Conservation (phyloP, 2,329 filamentous ascomycete genomes). For the Canariomyces notabilis region DNA sequence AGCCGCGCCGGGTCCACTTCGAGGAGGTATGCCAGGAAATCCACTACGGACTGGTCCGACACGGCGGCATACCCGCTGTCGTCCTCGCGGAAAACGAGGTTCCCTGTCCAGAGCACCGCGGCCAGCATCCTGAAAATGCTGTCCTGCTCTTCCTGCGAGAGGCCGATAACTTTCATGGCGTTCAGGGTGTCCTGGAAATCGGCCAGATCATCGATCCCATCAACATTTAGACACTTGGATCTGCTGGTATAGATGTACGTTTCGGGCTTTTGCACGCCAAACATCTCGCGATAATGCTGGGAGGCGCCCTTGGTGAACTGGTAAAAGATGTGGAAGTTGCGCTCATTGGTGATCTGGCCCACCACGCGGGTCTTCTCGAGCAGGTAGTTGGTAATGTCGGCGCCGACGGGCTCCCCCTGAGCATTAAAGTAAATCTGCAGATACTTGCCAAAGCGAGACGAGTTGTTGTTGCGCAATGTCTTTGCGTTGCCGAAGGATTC, state of each 20-base stretch:
- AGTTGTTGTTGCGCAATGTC: constrained; percentile 97
- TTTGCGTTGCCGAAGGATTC: constrained; percentile 99
- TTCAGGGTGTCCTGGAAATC: constrained; percentile 88
- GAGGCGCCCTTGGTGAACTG: constrained; percentile 95
- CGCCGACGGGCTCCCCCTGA: constrained; percentile 86
- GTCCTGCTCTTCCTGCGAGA: constrained; percentile 84
- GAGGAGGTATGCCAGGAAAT: constrained; percentile 89
- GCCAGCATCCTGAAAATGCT: constrained; percentile 95
- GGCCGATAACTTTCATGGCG: constrained; percentile 91
- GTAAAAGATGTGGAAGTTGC: constrained; percentile 99
- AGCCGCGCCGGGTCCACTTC: constrained; percentile 79
- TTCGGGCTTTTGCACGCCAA: constrained; percentile 85
- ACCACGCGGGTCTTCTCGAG: constrained; percentile 94
- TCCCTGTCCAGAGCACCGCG: constrained; percentile 88
- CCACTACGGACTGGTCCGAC: constrained; percentile 81
- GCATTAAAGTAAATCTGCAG: constrained; percentile 93
- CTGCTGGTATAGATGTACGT: constrained; percentile 90
- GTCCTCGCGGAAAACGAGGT: constrained; percentile 85
- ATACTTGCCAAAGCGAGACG: constrained; percentile 96
- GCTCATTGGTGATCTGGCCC: constrained; percentile 89
- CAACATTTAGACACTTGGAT: constrained; percentile 91
- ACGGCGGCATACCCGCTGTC: constrained; percentile 85
- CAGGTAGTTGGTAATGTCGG: constrained; percentile 97
- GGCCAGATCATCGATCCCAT: constrained; percentile 84
- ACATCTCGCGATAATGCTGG: constrained; percentile 78